Base-by-base conservation (phyloP, 768 basidiomycete species). In the Amanita rubescens region DNA sequence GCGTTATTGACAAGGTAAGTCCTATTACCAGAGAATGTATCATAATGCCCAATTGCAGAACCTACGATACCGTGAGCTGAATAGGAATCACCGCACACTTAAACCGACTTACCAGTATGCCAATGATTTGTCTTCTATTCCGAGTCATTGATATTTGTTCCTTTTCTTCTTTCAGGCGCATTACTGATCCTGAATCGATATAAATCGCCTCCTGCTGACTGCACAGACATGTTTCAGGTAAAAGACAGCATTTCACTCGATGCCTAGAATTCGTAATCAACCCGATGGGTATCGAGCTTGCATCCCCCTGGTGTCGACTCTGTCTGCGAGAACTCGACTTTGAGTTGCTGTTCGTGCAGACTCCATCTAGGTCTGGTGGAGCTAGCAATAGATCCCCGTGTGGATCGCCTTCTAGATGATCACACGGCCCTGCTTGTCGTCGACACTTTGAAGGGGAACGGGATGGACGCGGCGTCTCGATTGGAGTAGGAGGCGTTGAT, bases 41-140 rank as follows among this genome's bases (percentile, higher is more conserved):
- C 88, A 94, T 86, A 60, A 94, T 89, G 43, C 92, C 81, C 2
- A 87, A 62, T 77, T 94, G 86, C 33, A 94, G 71, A 30, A 89
- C 81, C 88, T 90, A 35, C 27, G 45, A 45, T 38, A 17, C 17
- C 38, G 19, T 24, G 15, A 19, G 50, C 41, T n/a, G n/a, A n/a
- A n/a, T n/a, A n/a, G n/a, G n/a, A n/a, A n/a, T n/a, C n/a, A 17
- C 5, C 12, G 27, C 15, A 32, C 30, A 37, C 27, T 17, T 15
- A 14, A 17, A 10, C 4, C 15, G 50, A 68, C 80, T 51, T 56
- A 89, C 88, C 32, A 91, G 69, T 51, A 90, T 84, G 2, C 88
- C 84, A 46, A 92, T 77, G 39, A 92, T 71, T 60, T 89, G 87
- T 53, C 85, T 69, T 61, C 75, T 73, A 52, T 81, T 72, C 7